phyloP scores from a whole-genome alignment of 495 filamentous ascomycete species.

The Xylaria nigripes region DNA sequence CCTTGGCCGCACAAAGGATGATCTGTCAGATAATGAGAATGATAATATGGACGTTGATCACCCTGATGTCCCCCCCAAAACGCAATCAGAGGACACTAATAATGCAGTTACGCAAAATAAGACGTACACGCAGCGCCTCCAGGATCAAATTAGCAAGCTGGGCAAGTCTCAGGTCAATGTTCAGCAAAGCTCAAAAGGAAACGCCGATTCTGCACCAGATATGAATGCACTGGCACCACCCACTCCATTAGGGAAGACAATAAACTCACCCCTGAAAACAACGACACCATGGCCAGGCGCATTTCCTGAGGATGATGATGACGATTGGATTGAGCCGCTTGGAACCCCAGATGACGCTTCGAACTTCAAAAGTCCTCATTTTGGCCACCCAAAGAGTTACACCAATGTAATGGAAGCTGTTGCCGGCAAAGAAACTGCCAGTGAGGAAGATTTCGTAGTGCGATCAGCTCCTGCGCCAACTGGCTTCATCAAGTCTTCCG shows the following conservation, averaged over 20 bases:
- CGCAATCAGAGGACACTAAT: conserved; percentile 23
- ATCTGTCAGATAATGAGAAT: conserved; percentile 39
- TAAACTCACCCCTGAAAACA: conserved; percentile 27
- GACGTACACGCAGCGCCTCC: conserved; percentile 80
- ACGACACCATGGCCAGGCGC: conserved; percentile 39
- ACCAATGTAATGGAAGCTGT: conserved; percentile 55
- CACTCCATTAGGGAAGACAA: conserved; percentile 30
- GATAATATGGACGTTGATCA: conserved; percentile 54
- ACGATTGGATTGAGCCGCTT: conserved; percentile 77
- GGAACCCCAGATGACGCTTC: conserved; percentile 24
- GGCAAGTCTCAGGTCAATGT: conserved; percentile 62
- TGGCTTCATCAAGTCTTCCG: conserved; percentile 28
- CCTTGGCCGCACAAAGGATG: conserved; percentile 36
- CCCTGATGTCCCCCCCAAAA: conserved; percentile 30
- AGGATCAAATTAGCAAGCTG: conserved; percentile 89
- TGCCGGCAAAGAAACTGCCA: conserved; percentile 35
- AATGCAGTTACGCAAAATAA: conserved; percentile 58
- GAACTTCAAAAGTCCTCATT: conserved; percentile 34
- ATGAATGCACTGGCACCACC: conserved; percentile 46
- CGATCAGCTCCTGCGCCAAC: conserved; percentile 30
- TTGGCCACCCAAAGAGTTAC: conserved; percentile 47
- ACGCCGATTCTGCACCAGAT: conserved; percentile 38
- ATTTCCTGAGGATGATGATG: conserved; percentile 61
- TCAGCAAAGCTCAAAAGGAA: conserved; percentile 61
- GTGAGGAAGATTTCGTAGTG: conserved; percentile 32